A percentile compares a stretch with the other conserved stretches of the same genome.
Evolutionary conservation across 1,284 basidiomycete species (phyloP).

Genomic region (Kwoniella shivajii): DNA sequence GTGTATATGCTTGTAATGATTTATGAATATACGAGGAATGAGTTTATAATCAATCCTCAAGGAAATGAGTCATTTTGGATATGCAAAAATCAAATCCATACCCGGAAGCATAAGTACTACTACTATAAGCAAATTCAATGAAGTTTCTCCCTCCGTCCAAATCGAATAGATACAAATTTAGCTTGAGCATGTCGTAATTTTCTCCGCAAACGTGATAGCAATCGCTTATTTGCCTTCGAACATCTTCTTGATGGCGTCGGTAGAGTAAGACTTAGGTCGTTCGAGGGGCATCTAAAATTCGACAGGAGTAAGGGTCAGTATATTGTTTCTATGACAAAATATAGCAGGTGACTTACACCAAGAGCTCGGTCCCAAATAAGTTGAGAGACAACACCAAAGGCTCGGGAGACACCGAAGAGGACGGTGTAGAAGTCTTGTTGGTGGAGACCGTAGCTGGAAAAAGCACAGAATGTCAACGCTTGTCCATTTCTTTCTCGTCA

Average conservation of each 20-base stretch:
- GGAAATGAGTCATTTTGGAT: neutral
- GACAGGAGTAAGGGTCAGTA: neutral
- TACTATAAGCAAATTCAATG: neutral
- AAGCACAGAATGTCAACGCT: neutral
- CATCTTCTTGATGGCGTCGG: constrained; percentile 55
- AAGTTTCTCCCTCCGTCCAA: neutral
- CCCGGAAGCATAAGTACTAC: neutral
- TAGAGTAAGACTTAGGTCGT: constrained; percentile 57
- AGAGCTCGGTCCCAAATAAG: constrained; percentile 95
- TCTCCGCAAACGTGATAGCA: too few relatives aligned
- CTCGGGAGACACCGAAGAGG: constrained; percentile 93
- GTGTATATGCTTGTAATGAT: neutral
- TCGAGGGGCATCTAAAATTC: constrained; percentile 50
- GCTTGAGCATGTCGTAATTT: too few relatives aligned
- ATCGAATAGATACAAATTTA: neutral
- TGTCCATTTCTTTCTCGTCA: too few relatives aligned
- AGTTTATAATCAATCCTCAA: neutral
- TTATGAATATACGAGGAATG: too few relatives aligned
- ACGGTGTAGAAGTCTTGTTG: constrained; percentile 96
- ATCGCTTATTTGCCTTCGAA: constrained; percentile 47
- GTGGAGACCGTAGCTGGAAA: constrained; percentile 63
- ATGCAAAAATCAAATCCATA: neutral
- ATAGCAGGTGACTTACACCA: constrained; percentile 72
- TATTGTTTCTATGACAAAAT: constrained; percentile 20
- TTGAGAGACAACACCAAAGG: constrained; percentile 85